These are phyloP conservation scores for Waltiozyma sp. DNA, from an alignment of 1,139 yeast species.

Conservation along the genomic window DNA sequence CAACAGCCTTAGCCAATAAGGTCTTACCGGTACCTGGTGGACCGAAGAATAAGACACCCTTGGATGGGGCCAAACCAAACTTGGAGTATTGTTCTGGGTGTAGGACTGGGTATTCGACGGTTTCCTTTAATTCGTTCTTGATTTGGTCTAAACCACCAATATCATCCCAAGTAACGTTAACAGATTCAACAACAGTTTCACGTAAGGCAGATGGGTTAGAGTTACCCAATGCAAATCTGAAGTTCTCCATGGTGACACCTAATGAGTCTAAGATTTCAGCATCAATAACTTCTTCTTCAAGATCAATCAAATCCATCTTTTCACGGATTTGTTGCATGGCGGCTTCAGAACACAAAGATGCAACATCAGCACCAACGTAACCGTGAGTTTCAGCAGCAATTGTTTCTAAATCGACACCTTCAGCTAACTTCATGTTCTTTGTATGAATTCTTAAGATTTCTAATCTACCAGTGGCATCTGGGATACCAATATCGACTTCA, in stretches of 20 bases:
- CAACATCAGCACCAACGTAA: constrained; percentile 93
- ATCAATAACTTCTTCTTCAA: constrained; percentile 96
- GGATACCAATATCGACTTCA: constrained; percentile 98
- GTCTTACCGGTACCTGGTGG: constrained; percentile 99
- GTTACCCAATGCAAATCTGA: constrained; percentile 93
- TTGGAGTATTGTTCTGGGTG: constrained; percentile 82
- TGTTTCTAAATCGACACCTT: constrained; percentile 89
- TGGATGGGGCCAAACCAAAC: constrained; percentile 89
- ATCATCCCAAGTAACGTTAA: constrained; percentile 93
- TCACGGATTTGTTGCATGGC: constrained; percentile 98
- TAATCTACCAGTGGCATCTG: constrained; percentile 96
- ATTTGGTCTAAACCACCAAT: constrained; percentile 86
- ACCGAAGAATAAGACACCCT: constrained; percentile 79
- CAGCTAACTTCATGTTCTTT: constrained; percentile 93
- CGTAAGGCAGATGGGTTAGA: constrained; percentile 98
- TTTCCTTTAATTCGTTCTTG: constrained; percentile 86
- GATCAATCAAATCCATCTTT: constrained; percentile 95
- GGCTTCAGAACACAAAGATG: constrained; percentile 95
- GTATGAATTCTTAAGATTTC: constrained; percentile 92
- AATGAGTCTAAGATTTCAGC: constrained; percentile 93
- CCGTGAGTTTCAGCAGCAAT: constrained; percentile 93
- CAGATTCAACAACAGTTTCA: constrained; percentile 98
- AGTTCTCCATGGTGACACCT: constrained; percentile 98
- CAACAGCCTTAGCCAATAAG: constrained; percentile 82
- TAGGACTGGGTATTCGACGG: constrained; percentile 90